Percentiles rank a stretch among this genome's conserved stretches.
phyloP scores from a whole-genome alignment of 2,329 filamentous ascomycete species.

The Hymenoscyphus scutula region DNA sequence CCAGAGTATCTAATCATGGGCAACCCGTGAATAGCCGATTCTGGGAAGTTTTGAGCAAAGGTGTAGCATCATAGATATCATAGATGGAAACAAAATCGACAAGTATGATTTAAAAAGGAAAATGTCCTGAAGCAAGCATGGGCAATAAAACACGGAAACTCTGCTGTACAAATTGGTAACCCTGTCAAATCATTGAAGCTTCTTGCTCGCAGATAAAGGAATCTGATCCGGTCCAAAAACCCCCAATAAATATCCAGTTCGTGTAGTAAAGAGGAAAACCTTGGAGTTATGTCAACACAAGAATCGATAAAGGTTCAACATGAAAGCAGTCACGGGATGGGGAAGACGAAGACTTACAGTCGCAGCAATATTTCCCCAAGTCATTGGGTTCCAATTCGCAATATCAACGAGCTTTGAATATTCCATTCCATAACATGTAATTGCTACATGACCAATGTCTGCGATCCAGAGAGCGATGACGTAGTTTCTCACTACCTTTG shows the following conservation, averaged over 20 bases:
- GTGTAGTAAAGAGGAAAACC: conserved; percentile 54
- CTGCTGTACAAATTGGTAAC: background rate
- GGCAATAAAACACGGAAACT: background rate
- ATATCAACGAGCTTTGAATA: conserved; percentile 52
- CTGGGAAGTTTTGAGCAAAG: no score
- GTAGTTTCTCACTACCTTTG: conserved; percentile 65
- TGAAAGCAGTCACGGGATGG: no score
- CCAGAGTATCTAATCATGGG: no score
- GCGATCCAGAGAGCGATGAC: conserved; percentile 62
- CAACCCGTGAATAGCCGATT: no score
- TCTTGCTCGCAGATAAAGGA: conserved; percentile 6
- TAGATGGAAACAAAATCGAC: no score
- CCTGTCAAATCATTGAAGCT: conserved; percentile 8
- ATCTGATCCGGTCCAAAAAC: conserved; percentile 51
- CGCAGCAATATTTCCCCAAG: conserved; percentile 70
- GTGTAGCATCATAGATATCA: no score
- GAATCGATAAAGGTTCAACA: no score
- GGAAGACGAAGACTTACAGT: conserved; percentile 46
- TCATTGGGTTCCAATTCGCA: conserved; percentile 63
- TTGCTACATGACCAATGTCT: conserved; percentile 65
- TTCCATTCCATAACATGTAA: conserved; percentile 59
- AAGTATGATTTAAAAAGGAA: no score
- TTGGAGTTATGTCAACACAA: conserved; percentile 25
- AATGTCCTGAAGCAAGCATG: background rate
- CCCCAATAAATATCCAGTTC: conserved; percentile 57